Percentiles rank a stretch among this genome's conserved stretches.
phyloP scores from a whole-genome alignment of 352 stramenopile genomes.

The Globisporangium radiosum region DNA sequence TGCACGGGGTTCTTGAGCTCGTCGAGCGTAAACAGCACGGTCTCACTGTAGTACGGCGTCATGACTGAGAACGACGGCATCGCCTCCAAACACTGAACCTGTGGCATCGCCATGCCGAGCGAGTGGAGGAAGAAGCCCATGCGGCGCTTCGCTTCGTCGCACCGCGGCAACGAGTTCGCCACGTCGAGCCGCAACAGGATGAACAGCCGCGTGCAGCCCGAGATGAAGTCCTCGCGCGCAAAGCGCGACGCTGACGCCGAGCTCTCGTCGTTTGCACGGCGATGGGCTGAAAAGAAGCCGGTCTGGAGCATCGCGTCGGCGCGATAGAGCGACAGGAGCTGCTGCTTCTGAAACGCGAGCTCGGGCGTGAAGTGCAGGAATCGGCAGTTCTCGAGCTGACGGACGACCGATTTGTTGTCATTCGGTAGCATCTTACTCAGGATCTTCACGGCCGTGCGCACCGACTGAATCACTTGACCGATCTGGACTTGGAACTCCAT shows the following conservation, averaged over 20 bases:
- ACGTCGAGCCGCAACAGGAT: conserved; percentile 73
- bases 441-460: conserved; percentile 36
- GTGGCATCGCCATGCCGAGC: conserved; percentile 78
- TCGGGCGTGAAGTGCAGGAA: conserved; percentile 58
- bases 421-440: conserved; percentile 42
- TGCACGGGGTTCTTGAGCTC: conserved; percentile 81
- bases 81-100: conserved; percentile 60
- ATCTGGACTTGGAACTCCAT: conserved; percentile 71
- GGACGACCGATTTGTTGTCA: conserved; percentile 33
- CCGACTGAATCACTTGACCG: conserved; percentile 45
- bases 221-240: conserved; percentile 59
- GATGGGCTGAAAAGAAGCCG: conserved; percentile 39
- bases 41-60: conserved; percentile 86
- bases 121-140: conserved; percentile 87
- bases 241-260: conserved; percentile 32
- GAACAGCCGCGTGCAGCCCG: conserved; percentile 70
- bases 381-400: conserved; percentile 45
- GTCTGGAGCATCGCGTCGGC: conserved; percentile 55
- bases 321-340: conserved; percentile 61
- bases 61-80: conserved; percentile 88
- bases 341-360: conserved; percentile 63
- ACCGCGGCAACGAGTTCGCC: conserved; percentile 65
- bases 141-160: conserved; percentile 76
- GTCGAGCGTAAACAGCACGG: conserved; percentile 81
- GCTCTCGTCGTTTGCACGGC: conserved; percentile 20